phyloP scores from a whole-genome alignment of 257 asterid species.

The Striga asiatica region DNA sequence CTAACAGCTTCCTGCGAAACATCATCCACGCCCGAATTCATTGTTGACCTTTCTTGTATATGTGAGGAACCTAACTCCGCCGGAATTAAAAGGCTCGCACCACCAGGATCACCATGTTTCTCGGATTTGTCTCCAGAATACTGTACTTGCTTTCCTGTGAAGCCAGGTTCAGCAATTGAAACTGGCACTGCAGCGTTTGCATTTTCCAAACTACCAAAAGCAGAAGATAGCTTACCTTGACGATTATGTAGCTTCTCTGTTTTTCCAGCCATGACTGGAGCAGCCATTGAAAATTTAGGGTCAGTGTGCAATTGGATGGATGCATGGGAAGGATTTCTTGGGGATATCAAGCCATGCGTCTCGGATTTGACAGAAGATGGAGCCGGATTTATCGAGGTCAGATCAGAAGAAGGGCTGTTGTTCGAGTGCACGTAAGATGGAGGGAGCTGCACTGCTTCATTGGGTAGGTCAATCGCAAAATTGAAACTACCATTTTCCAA shows the following conservation, averaged over 20 bases:
- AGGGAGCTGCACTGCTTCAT: constrained; percentile 25
- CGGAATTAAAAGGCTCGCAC: constrained; percentile 22
- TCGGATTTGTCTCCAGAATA: constrained; percentile 28
- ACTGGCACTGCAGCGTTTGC: constrained; percentile 21
- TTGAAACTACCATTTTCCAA: constrained; percentile 24
- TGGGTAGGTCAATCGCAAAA: constrained; percentile 25
- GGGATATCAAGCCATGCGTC: constrained; percentile 28
- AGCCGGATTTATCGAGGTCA: constrained; percentile 25
- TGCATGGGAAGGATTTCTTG: constrained; percentile 36
- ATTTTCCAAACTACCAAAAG: constrained; percentile 11
- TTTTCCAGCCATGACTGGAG: constrained; percentile 25
- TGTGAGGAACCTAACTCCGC: constrained; percentile 43
- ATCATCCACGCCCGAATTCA: constrained; percentile 38
- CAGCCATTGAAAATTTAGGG: constrained; percentile 23
- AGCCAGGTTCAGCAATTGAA: constrained; percentile 23
- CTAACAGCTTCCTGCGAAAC: constrained; percentile 51
- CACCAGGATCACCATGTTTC: constrained; percentile 26
- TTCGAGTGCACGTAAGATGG: constrained; percentile 32
- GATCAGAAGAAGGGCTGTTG: constrained; percentile 32
- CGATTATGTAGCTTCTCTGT: constrained; percentile 16
- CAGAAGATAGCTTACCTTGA: constrained; percentile 15
- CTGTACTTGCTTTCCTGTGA: constrained; percentile 21
- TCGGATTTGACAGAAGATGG: constrained; percentile 39
- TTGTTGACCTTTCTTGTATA: constrained; percentile 35
- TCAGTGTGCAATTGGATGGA: constrained; percentile 31